Base-by-base conservation (phyloP, 108 stramenopile species). In the Skeletonema tropicum region DNA sequence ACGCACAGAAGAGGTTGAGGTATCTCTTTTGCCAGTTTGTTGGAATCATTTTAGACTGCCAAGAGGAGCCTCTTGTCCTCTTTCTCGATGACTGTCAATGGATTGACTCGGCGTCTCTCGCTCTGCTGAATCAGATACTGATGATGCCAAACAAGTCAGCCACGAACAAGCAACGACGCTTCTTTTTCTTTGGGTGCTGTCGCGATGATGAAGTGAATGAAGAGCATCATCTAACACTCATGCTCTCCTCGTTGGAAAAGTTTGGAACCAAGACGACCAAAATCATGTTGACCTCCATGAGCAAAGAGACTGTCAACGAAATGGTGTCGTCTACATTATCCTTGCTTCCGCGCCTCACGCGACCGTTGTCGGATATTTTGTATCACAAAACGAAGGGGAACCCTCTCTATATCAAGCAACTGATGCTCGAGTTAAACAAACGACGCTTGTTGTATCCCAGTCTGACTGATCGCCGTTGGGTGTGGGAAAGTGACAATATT, bases 331-430 rank as follows among this genome's bases (percentile, higher is more conserved):
- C 65, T 13, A 29, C 48, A 38, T 36, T 79, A 7, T 59, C 38
- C 25, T 6, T 79, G 57, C 38, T 65, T 3, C 71, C 65, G 0
- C 68, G 67, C 26, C 26, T 73, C 12, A 36, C 66, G 3, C 63
- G 71, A 12, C 25, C 71, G 2, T 29, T 79, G 26, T 13, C 77
- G 6, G 71, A 57, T 31, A 23, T 70, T 7, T 46, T 73, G 6
- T 60, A 79, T 36, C 39, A 33, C 30, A 79, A 73, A 42, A 79
- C 77, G 36, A 72, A 66, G 26, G 77, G 77, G 6, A 79, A 72
- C 29, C 52, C 60, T 11, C 25, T 79, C 12, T 67, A 66, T 66
- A 13, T 79, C 55, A 15, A 31, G 6, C 59, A 71, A 57, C 32
- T 79, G 15, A 32, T 79, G 57, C 11, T 46, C 17, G 41, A 41